phyloP scores from a whole-genome alignment of 1,284 basidiomycete genomes.

The Fomitopsis betulina region DNA sequence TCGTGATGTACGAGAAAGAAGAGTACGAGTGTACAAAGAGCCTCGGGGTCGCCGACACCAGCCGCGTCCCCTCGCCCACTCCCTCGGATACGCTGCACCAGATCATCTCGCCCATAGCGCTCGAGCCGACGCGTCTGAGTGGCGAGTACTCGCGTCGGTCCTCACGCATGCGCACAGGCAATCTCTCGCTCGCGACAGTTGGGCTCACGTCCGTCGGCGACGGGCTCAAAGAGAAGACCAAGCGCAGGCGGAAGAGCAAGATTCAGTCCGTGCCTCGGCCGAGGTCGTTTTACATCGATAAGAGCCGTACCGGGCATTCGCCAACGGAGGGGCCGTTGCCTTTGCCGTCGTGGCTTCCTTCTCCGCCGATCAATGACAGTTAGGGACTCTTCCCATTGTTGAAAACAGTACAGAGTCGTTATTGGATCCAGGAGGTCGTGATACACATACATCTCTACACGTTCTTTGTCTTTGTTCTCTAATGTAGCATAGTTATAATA shows the following conservation, averaged over 20 bases:
- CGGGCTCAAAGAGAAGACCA: neutral
- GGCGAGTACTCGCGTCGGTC: neutral
- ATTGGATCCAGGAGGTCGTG: neutral
- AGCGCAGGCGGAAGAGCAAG: neutral
- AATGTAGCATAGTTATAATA: neutral
- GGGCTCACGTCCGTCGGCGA: neutral
- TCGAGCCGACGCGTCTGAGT: neutral
- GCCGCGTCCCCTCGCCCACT: neutral
- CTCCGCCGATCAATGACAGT: neutral
- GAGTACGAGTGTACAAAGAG: too few relatives aligned
- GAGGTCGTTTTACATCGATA: neutral
- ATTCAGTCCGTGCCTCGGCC: neutral
- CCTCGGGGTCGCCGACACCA: neutral
- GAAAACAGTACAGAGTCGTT: neutral
- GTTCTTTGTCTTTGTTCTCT: neutral
- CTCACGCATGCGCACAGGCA: neutral
- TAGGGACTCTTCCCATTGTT: neutral
- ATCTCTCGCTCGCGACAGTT: neutral
- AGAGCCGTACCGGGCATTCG: neutral
- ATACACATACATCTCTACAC: neutral
- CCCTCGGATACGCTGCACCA: neutral
- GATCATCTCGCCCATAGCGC: neutral
- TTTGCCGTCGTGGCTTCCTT: too few relatives aligned
- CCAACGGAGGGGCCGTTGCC: neutral
- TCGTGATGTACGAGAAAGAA: neutral